These are phyloP conservation scores for Syncephalis plumigaleata DNA, from an alignment of 371 early-diverging fungal species.

Conservation along the genomic window DNA sequence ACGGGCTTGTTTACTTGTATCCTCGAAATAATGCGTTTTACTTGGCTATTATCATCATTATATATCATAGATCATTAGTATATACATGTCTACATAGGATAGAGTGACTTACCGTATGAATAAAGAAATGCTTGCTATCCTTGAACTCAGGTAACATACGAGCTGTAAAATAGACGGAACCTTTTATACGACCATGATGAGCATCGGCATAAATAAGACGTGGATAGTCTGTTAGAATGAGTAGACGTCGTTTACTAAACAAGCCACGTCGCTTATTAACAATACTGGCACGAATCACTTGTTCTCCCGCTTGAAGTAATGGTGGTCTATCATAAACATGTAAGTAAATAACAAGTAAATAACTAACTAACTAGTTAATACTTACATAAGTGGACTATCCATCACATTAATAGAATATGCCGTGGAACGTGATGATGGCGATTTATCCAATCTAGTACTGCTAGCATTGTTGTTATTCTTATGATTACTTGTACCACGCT, in stretches of 20 bases:
- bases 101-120: conserved; percentile 32
- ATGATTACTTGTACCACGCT: too few relatives aligned
- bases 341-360: too few relatives aligned
- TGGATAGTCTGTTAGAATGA: conserved; percentile 52
- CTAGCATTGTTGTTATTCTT: too few relatives aligned
- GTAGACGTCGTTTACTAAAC: conserved; percentile 32
- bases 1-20: conserved; percentile 21
- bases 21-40: conserved; percentile 40
- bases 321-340: conserved; percentile 12
- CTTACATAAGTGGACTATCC: too few relatives aligned
- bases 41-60: conserved; percentile 17
- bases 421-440: too few relatives aligned
- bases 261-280: conserved; percentile 39
- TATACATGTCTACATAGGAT: too few relatives aligned
- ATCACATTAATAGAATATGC: too few relatives aligned
- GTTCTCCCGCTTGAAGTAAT: conserved; percentile 35
- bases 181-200: conserved; percentile 19
- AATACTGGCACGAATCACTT: conserved; percentile 34
- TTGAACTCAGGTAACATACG: conserved; percentile 28
- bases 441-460: too few relatives aligned
- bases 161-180: conserved; percentile 36
- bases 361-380: too few relatives aligned
- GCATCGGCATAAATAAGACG: conserved; percentile 49
- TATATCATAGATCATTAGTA: not conserved
- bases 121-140: conserved; percentile 27